Evolutionary conservation across 768 basidiomycete genomes (phyloP).

Genomic region (Astraeus odoratus): DNA sequence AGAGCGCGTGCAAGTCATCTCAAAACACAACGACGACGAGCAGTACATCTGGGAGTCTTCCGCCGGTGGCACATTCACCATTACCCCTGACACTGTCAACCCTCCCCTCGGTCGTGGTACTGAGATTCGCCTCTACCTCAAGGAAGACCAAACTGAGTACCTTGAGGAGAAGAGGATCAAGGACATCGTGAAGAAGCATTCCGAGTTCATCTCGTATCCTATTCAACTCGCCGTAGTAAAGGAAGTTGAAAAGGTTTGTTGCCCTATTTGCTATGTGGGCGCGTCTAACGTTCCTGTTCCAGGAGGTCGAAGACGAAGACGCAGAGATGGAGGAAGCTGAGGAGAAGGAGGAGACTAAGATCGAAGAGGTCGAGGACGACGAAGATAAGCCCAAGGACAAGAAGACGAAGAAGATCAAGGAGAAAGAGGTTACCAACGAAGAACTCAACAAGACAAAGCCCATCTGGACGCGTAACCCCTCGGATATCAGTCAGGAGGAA

Average conservation of each 20-base stretch:
- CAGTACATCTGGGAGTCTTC: slow-evolving; percentile 99
- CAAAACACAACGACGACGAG: slow-evolving; percentile 99
- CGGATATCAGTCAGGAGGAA: slow-evolving; percentile 88
- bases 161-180: slow-evolving; percentile 99
- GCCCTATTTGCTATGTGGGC: background rate
- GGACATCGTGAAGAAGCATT: slow-evolving; percentile 99
- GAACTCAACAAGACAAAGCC: slow-evolving; percentile 99
- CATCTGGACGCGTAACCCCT: slow-evolving; percentile 98
- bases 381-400: slow-evolving; percentile 82
- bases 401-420: slow-evolving; percentile 93
- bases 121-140: slow-evolving; percentile 86
- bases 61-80: slow-evolving; percentile 98
- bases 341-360: slow-evolving; percentile 66
- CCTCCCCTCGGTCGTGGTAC: slow-evolving; percentile 89
- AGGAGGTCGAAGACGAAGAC: slow-evolving; percentile 80
- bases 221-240: slow-evolving; percentile 98
- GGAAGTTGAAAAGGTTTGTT: slow-evolving; percentile 94
- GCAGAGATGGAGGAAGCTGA: slow-evolving; percentile 38
- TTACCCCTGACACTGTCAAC: slow-evolving; percentile 89
- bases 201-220: slow-evolving; percentile 99
- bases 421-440: slow-evolving; percentile 80
- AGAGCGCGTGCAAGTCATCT: slow-evolving; percentile 96
- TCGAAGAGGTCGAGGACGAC: slow-evolving; percentile 80
- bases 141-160: slow-evolving; percentile 99
- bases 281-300: slow-evolving; percentile 9